These are phyloP conservation scores for Euphorbia pulcherrima DNA, from an alignment of 345 rosid genomes.

Conservation along the genomic window DNA sequence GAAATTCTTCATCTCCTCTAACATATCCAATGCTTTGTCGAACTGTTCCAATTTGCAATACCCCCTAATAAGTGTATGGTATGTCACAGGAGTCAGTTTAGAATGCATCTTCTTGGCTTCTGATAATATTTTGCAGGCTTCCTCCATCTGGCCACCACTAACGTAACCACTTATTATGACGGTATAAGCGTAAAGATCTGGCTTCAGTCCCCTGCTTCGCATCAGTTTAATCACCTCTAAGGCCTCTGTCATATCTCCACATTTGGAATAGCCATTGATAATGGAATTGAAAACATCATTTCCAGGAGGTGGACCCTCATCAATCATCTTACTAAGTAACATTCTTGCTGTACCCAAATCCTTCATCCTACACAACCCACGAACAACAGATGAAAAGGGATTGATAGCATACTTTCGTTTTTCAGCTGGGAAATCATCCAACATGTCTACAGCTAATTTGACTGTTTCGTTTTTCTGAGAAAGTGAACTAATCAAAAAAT, in stretches of 20 bases:
- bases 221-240: slow-evolving; percentile 55
- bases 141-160: slow-evolving; percentile 67
- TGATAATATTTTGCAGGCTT: slow-evolving; percentile 47
- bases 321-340: slow-evolving; percentile 63
- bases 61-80: slow-evolving; percentile 75
- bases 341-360: slow-evolving; percentile 52
- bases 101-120: slow-evolving; percentile 74
- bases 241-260: slow-evolving; percentile 55
- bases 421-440: slow-evolving; percentile 48
- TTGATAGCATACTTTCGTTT: slow-evolving; percentile 52
- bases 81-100: slow-evolving; percentile 60
- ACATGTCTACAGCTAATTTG: slow-evolving; percentile 50
- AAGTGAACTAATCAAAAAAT: slow-evolving; percentile 47
- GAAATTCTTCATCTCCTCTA: slow-evolving; percentile 62
- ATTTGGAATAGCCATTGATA: slow-evolving; percentile 52
- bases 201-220: slow-evolving; percentile 73
- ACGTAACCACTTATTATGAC: slow-evolving; percentile 75
- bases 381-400: slow-evolving; percentile 64
- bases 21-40: slow-evolving; percentile 57
- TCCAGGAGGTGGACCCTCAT: slow-evolving; percentile 75
- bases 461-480: slow-evolving; percentile 56
- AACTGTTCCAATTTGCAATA: slow-evolving; percentile 74
- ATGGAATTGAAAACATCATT: slow-evolving; percentile 66
- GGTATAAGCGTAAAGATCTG: slow-evolving; percentile 71
- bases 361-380: slow-evolving; percentile 62